Evolutionary conservation across 2,329 filamentous ascomycete species (phyloP).

Genomic region (Fusarium proliferatum): DNA sequence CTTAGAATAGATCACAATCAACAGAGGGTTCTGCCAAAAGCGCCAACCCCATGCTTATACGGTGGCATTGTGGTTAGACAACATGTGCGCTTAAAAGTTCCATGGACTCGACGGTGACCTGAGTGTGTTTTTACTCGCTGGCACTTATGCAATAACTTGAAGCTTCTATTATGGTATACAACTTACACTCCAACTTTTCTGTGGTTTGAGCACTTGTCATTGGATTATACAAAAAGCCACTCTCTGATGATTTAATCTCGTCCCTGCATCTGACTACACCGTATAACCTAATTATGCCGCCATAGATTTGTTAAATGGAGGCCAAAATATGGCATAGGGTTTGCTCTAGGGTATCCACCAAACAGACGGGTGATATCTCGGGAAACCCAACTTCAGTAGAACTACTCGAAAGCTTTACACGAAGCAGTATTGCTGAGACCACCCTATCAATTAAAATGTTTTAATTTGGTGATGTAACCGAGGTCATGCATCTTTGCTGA

Average conservation of each 20-base stretch:
- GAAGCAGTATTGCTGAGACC: background rate
- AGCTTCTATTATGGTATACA: background rate
- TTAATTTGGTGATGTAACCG: background rate
- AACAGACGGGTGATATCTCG: background rate
- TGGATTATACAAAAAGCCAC: background rate
- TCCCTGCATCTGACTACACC: background rate
- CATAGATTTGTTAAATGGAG: no score
- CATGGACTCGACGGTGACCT: background rate
- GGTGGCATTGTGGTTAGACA: background rate
- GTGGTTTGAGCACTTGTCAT: background rate
- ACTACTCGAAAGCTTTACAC: background rate
- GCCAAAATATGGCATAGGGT: background rate
- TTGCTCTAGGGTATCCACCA: background rate
- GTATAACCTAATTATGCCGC: background rate
- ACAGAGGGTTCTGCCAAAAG: conserved; percentile 22
- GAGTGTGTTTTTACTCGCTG: background rate
- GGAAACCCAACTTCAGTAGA: background rate
- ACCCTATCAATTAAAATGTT: background rate
- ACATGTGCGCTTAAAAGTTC: background rate
- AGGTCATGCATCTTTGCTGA: background rate
- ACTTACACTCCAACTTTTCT: background rate
- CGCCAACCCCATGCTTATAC: background rate
- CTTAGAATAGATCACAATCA: conserved; percentile 25
- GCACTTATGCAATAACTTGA: background rate
- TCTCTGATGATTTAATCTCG: background rate